Conservation (phyloP, 345 rosid genomes). For the Fremontodendron californicum region DNA sequence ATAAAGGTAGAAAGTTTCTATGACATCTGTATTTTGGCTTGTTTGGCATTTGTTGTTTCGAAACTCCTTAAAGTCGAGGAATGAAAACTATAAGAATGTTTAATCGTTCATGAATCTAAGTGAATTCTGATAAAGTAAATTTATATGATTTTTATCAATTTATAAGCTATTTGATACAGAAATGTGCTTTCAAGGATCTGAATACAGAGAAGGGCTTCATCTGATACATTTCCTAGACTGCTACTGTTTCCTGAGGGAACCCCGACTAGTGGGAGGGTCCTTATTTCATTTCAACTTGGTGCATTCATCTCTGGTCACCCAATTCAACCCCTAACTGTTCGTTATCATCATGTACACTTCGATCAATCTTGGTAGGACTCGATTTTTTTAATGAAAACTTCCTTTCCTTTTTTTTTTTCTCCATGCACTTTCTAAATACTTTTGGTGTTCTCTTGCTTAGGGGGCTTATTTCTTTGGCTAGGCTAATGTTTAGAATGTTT, state of each 20-base stretch:
- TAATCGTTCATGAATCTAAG: background rate
- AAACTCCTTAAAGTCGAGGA: background rate
- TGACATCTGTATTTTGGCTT: conserved; percentile 10
- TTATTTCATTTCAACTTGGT: conserved; percentile 93
- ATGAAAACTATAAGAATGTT: background rate
- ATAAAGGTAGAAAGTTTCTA: conserved; percentile 81
- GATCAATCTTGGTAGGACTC: conserved; percentile 90
- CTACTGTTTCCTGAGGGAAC: conserved; percentile 98
- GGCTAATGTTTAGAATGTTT: conserved; percentile 95
- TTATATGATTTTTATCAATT: conserved; percentile 46
- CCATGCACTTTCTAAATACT: background rate
- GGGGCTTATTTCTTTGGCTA: conserved; percentile 70
- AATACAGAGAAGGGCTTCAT: conserved; percentile 98
- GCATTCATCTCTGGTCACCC: conserved; percentile 87
- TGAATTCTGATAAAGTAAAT: conserved; percentile 19
- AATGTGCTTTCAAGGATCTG: conserved; percentile 84
- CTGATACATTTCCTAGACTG: conserved; percentile 73
- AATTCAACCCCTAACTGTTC: conserved; percentile 84
- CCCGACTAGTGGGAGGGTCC: conserved; percentile 77
- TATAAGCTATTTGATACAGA: conserved; percentile 95
- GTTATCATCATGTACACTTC: conserved; percentile 94
- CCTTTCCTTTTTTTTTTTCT: conserved; percentile 14
- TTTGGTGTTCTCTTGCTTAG: conserved; percentile 28
- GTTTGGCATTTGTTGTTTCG: background rate
- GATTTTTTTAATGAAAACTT: background rate